Percentiles rank a stretch among this genome's conserved stretches.
These are phyloP conservation scores for Combretum micranthum DNA, from an alignment of 345 rosid genomes.

Conservation along the genomic window DNA sequence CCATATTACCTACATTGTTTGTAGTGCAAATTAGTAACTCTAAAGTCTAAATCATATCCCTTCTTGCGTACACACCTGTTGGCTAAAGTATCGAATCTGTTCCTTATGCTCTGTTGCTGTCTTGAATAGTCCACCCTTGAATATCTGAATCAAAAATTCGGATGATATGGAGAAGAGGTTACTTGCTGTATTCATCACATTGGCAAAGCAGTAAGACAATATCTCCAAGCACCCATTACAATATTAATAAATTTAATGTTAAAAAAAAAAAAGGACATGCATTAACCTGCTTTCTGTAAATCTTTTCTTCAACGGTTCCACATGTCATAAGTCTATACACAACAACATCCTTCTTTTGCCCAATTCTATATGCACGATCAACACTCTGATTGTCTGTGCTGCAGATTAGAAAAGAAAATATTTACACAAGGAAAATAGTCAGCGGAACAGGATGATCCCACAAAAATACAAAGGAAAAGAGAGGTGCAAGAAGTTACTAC, in stretches of 20 bases:
- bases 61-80: conserved; percentile 42
- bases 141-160: conserved; percentile 39
- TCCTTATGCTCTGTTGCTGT: conserved; percentile 96
- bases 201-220: neutral
- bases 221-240: neutral
- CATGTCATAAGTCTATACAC: conserved; percentile 94
- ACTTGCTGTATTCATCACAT: neutral
- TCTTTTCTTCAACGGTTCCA: conserved; percentile 98
- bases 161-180: neutral
- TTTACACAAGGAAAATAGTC: neutral
- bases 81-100: conserved; percentile 91
- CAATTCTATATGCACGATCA: conserved; percentile 98
- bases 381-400: conserved; percentile 98
- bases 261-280: neutral
- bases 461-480: too few species aligned
- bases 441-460: too few species aligned
- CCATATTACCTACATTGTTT: too few species aligned
- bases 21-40: too few species aligned
- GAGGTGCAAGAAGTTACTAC: too few species aligned
- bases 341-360: conserved; percentile 85
- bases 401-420: conserved; percentile 14
- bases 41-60: too few species aligned
- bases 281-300: conserved; percentile 86
- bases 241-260: neutral
- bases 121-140: conserved; percentile 91